Percentiles rank a stretch among this genome's conserved stretches.
phyloP scores from a whole-genome alignment of 495 filamentous ascomycete species.

The Cercophora samala region DNA sequence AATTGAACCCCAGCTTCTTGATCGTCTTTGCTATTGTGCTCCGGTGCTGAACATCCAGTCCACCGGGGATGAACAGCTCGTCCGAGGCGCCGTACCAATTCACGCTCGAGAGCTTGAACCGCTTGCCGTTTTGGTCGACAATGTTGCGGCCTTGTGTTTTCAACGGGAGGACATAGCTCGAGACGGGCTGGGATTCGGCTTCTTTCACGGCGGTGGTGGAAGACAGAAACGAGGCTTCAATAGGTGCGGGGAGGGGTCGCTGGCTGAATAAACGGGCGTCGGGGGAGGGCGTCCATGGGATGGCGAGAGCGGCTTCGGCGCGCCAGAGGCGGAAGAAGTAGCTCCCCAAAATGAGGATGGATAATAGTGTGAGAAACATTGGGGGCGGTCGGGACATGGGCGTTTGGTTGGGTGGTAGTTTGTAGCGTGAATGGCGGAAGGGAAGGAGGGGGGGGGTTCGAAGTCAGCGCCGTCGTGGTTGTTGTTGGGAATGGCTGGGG shows the following conservation, averaged over 20 bases:
- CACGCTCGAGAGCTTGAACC: slow-evolving; percentile 55
- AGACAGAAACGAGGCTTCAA: slow-evolving; percentile 37
- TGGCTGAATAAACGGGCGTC: slow-evolving; percentile 40
- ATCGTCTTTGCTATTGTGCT: slow-evolving; percentile 52
- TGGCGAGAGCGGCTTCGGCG: slow-evolving; percentile 38
- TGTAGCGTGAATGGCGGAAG: background rate
- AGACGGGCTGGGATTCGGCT: background rate
- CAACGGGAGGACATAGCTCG: slow-evolving; percentile 45
- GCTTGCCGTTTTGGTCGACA: slow-evolving; percentile 49
- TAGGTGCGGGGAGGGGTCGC: slow-evolving; percentile 41
- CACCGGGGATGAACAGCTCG: slow-evolving; percentile 56
- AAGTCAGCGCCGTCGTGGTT: background rate
- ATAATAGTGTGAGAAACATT: slow-evolving; percentile 35
- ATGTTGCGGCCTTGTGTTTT: slow-evolving; percentile 52
- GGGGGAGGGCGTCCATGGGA: slow-evolving; percentile 43
- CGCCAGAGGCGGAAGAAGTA: slow-evolving; percentile 38
- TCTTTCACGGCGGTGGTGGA: slow-evolving; percentile 9
- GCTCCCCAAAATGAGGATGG: slow-evolving; percentile 30
- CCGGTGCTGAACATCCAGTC: slow-evolving; percentile 56
- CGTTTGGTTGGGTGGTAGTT: background rate
- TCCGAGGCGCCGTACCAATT: slow-evolving; percentile 66
- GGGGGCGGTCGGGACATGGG: slow-evolving; percentile 14
- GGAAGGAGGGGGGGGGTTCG: background rate
- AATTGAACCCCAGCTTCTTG: slow-evolving; percentile 57
- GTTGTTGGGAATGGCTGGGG: too few relatives aligned